phyloP scores from a whole-genome alignment of 306 rosid genomes.

The Castanospermum australe region DNA sequence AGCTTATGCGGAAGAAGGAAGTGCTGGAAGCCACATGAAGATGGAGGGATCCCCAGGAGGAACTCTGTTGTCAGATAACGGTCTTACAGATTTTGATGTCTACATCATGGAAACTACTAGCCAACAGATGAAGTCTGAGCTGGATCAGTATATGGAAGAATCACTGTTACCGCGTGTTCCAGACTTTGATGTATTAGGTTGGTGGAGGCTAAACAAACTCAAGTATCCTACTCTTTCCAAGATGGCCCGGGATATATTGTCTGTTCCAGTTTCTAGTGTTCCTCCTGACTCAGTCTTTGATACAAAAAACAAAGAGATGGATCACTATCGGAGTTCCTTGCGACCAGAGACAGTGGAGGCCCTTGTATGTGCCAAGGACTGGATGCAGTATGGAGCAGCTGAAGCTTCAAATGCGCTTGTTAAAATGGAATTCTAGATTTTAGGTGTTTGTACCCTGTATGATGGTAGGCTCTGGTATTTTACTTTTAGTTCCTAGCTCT shows the following conservation, averaged over 20 bases:
- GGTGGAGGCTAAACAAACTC: constrained; percentile 94
- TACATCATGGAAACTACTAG: constrained; percentile 91
- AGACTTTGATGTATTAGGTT: constrained; percentile 77
- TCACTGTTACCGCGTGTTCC: constrained; percentile 80
- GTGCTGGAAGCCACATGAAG: constrained; percentile 39
- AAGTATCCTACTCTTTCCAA: constrained; percentile 94
- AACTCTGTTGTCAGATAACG: constrained; percentile 61
- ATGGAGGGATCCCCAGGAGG: constrained; percentile 57
- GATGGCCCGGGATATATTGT: constrained; percentile 88
- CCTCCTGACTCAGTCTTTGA: constrained; percentile 63
- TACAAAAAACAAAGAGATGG: constrained; percentile 65
- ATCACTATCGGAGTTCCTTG: constrained; percentile 66
- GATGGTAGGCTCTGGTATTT: constrained; percentile 24
- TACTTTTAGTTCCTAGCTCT: constrained; percentile 26
- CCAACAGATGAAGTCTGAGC: constrained; percentile 87
- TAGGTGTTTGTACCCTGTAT: constrained; percentile 33
- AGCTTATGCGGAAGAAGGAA: constrained; percentile 71
- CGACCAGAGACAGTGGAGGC: constrained; percentile 93
- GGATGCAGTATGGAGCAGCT: constrained; percentile 68
- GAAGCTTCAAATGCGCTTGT: constrained; percentile 52
- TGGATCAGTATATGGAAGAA: constrained; percentile 91
- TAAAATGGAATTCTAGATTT: constrained; percentile 59
- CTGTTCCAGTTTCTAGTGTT: constrained; percentile 67
- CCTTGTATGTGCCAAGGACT: constrained; percentile 87
- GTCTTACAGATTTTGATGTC: constrained; percentile 85